Percentiles rank a stretch among this genome's conserved stretches.
Conservation (phyloP, 78 protist species). For the Tieghemostelium lacteum region DNA sequence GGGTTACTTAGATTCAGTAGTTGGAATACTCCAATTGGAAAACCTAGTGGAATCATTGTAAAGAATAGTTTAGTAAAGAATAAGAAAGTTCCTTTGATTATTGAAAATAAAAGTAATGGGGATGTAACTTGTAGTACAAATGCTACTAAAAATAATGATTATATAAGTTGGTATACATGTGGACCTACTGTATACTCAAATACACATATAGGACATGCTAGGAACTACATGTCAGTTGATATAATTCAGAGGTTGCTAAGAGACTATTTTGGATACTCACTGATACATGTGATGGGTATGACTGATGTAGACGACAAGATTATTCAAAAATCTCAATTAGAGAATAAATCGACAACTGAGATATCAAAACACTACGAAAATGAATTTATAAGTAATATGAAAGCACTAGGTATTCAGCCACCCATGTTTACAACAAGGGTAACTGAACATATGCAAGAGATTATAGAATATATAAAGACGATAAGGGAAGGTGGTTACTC, state of each 20-base stretch:
- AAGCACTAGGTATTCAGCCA: constrained; percentile 51
- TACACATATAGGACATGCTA: constrained; percentile 88
- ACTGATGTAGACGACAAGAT: constrained; percentile 92
- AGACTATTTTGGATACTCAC: constrained; percentile 89
- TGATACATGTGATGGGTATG: constrained; percentile 86
- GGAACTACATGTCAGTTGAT: constrained; percentile 96
- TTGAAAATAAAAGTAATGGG: neutral
- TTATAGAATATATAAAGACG: constrained; percentile 39
- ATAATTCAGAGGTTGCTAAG: constrained; percentile 94
- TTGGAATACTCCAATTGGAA: constrained; percentile 49
- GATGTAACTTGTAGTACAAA: neutral
- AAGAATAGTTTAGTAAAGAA: constrained; percentile 35
- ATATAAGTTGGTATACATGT: constrained; percentile 84
- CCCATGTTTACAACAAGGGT: constrained; percentile 77
- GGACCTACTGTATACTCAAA: constrained; percentile 91
- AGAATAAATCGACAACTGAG: constrained; percentile 9
- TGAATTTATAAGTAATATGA: constrained; percentile 70
- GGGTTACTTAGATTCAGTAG: no score
- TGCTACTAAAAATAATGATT: no score
- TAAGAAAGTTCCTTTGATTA: constrained; percentile 42
- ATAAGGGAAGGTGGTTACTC: constrained; percentile 60
- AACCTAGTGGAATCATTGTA: constrained; percentile 50
- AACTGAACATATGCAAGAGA: constrained; percentile 73
- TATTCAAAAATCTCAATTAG: constrained; percentile 61
- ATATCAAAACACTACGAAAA: constrained; percentile 46